These are phyloP conservation scores for Simmondsia chinensis DNA, from an alignment of 148 eudicot genomes.

Conservation along the genomic window DNA sequence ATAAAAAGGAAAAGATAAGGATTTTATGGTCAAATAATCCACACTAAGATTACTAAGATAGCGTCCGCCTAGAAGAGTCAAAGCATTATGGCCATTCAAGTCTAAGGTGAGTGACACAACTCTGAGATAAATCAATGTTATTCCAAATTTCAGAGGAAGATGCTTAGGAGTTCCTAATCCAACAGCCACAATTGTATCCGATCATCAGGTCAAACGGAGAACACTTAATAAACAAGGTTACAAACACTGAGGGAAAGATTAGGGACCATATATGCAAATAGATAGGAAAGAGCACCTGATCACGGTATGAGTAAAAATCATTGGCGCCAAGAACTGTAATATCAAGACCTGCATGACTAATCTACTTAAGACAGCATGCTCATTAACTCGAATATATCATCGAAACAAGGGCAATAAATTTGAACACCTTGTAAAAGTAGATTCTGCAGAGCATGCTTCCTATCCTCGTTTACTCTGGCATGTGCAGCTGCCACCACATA, in stretches of 20 bases:
- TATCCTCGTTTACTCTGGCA: conserved; percentile 50
- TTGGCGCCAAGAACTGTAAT: conserved; percentile 91
- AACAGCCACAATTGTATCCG: too few species aligned
- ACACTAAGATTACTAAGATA: too few species aligned
- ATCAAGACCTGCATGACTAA: conserved; percentile 87
- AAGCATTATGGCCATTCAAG: too few species aligned
- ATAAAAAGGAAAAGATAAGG: too few species aligned
- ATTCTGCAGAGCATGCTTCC: conserved; percentile 51
- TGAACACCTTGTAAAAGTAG: conserved; percentile 63
- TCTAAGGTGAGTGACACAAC: too few species aligned
- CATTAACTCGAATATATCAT: conserved; percentile 1
- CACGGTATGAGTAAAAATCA: conserved; percentile 92
- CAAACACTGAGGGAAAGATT: neutral
- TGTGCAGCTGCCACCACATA: conserved; percentile 81
- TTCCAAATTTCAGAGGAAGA: too few species aligned
- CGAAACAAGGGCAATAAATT: neutral
- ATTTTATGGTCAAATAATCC: too few species aligned
- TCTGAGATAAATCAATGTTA: too few species aligned
- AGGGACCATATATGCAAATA: too few species aligned
- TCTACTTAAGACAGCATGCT: conserved; percentile 20
- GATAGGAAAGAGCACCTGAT: conserved; percentile 44
- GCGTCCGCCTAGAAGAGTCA: too few species aligned
- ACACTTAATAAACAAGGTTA: neutral
- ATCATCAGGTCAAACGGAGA: too few species aligned
- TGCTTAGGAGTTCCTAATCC: too few species aligned